Base-by-base conservation (phyloP, 441 rosid species). In the Populus tomentosa region DNA sequence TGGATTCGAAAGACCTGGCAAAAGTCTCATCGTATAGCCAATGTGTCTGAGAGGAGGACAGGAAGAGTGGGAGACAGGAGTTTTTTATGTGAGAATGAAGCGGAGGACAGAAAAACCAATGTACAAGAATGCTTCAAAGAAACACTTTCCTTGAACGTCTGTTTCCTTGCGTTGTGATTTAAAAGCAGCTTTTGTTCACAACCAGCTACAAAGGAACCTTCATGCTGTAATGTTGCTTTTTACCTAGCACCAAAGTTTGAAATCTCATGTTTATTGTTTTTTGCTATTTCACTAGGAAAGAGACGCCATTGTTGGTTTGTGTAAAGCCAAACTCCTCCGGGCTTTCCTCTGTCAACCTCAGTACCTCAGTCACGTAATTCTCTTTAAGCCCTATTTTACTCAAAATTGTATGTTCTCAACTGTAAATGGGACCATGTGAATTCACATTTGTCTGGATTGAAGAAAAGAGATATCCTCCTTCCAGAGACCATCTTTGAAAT, bases 271-370 rank as follows among this genome's bases (percentile, higher is more conserved):
- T 10, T 4, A 5, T 3, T 35, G 50, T 46, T 23, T 18, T 16
- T 11, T 71, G 20, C 63, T 21, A 73, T 13, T 77, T 69, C 75
- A 69, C 20, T 24, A 64, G 61, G 80, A 81, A 77, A 66, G 81
- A n/a, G 78, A 77, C 75, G 16, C 56, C 11, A 64, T 77, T 81
- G 81, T 77, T 71, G 70, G 56, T 59, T 77, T 61, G 84, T 71
- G 79, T 40, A 50, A 59, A 8, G 71, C 81, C 81, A 69, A 81
- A 79, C 74, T 71, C 23, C 80, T 71, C 67, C 65, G 78, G 80
- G 28, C 74, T 82, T 84, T 84, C 87, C 83, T 82, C 67, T 82
- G 87, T 80, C 87, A 35, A 72, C 75, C 36, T 75, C 80, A 78
- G 20, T 24, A 28, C 28, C 77, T 71, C 5, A 69, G 56, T 30